Base-by-base conservation (phyloP, 176 grass and related monocot species). In the Lolium perenne region DNA sequence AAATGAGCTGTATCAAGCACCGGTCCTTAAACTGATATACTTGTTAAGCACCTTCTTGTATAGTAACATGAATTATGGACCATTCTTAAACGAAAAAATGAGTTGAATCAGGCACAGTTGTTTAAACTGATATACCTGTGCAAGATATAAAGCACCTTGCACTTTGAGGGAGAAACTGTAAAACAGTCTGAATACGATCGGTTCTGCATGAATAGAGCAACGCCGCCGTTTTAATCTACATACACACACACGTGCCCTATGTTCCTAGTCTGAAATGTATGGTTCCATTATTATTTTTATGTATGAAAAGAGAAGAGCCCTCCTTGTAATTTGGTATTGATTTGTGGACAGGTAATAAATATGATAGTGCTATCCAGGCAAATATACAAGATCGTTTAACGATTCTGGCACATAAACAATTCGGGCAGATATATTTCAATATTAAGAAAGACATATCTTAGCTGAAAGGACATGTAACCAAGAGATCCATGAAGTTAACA, bases 401-500 rank as follows among this genome's bases (percentile, higher is more conserved):
- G 49, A 73, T 87, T 71, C 47, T 50, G 26, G 10, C 58, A 57
- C 23, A 67, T 73, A 18, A 87, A 78, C 35, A 83, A 47, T 46
- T 18, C 16, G 14, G 12, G 18, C 4, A 73, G 51, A 75, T 63
- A 64, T 46, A 76, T 84, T 69, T 40, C 61, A 62, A 9, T 23
- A 80, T 13, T 20, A 87, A 75, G 20, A 73, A 86, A 82, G 25
- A 68, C 57, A 75, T 15, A 66, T 74, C 67, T 87, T 74, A 59
- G 79, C 89, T 87, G 74, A 80, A 83, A 74, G 67, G 82, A 88
- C 58, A 84, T 65, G 56, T 48, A 81, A 64, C 29, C 61, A 77
- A 82, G 10, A 80, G 29, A 70, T 35, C 17, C 77, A 81, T 64
- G 62, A 71, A 69, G 35, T 62, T n/a, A 63, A 76, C 70, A 91